Evolutionary conservation across 768 basidiomycete genomes (phyloP), one percentile per base, ranked within the genome.

Genomic region (Amanita jacksonii): DNA sequence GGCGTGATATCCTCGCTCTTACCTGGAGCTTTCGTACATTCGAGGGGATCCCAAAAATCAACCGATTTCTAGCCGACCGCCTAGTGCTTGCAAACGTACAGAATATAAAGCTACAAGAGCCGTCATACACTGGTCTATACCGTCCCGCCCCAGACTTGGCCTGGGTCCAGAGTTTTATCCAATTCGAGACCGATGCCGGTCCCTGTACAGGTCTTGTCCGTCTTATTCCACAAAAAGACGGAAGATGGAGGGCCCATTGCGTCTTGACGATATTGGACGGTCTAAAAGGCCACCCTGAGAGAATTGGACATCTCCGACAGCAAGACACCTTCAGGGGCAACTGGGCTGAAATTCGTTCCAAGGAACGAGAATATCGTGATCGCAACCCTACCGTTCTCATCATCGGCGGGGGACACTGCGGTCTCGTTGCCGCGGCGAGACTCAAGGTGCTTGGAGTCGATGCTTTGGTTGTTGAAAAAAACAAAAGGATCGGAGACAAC

Each of bases 11-110:
- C 41, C 67, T 79, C n/a, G 67, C 74, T 0, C 63, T 81, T 43
- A 80, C 79, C 13, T 81, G 77, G 77, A 68, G 77, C 46, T 72
- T 79, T 38, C 72, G 77, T 30, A 74, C 77, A 6, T 73, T 81
- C 52, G 65, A 70, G 49, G 67, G 73, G 9, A 57, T 51, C 28
- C 16, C 52, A 1, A 54, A 57, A 6, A 71, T 81, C 31, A 54
- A 45, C 3, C 52, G 55, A 19, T 71, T 79, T 54, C 67, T 78
- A 28, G n/a, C 49, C 4, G 72, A 72, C 38, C 69, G 75, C 20
- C 62, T 81, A n/a, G 43, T 28, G 4, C 15, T 25, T 3, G 45
- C 60, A 4, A 42, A 55, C 38, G 47, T 62, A 20, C 43, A 53
- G 3, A 56, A 58, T 35, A 41, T 65, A 36, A 49, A 55, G 41